A percentile compares a stretch with the other conserved stretches of the same genome.
These are phyloP conservation scores for Globisporangium takayamanum DNA, from an alignment of 352 stramenopile species.

Conservation along the genomic window DNA sequence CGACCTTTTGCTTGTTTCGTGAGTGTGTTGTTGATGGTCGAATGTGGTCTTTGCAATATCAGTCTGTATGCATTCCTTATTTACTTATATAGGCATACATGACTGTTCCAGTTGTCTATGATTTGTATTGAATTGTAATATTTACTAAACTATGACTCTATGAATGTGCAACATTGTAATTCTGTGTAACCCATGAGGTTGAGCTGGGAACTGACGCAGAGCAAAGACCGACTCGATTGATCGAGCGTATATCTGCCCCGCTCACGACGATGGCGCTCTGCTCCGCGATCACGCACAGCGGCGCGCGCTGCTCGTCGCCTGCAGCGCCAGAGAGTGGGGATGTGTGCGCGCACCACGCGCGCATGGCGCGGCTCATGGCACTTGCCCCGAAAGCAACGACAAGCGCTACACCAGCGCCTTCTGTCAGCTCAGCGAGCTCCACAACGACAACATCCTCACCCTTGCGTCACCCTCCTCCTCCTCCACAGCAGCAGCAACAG, in stretches of 20 bases:
- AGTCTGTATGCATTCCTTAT: too few relatives aligned
- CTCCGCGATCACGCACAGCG: slow-evolving; percentile 56
- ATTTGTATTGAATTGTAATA: too few relatives aligned
- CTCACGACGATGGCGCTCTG: slow-evolving; percentile 17
- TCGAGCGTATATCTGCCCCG: too few relatives aligned
- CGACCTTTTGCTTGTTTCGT: too few relatives aligned
- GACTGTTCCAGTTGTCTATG: too few relatives aligned
- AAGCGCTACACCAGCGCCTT: too few relatives aligned
- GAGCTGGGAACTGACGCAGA: too few relatives aligned
- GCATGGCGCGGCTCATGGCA: slow-evolving; percentile 75
- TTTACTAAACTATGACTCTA: too few relatives aligned
- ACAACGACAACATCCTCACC: not conserved
- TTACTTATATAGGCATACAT: too few relatives aligned
- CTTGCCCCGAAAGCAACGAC: slow-evolving; percentile 50
- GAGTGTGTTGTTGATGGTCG: not conserved
- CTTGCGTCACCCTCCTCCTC: not conserved
- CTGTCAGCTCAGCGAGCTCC: not conserved
- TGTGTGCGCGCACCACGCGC: slow-evolving; percentile 71
- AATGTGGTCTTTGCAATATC: not conserved
- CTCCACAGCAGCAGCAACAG: not conserved
- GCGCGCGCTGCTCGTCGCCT: slow-evolving; percentile 47
- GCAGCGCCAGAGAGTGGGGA: slow-evolving; percentile 28
- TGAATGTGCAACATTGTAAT: too few relatives aligned
- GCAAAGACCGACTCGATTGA: too few relatives aligned
- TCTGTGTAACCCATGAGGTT: too few relatives aligned